Percentiles rank a stretch among this genome's conserved stretches.
These are phyloP conservation scores for Brassica nigra DNA, from an alignment of 345 rosid species.

Conservation along the genomic window DNA sequence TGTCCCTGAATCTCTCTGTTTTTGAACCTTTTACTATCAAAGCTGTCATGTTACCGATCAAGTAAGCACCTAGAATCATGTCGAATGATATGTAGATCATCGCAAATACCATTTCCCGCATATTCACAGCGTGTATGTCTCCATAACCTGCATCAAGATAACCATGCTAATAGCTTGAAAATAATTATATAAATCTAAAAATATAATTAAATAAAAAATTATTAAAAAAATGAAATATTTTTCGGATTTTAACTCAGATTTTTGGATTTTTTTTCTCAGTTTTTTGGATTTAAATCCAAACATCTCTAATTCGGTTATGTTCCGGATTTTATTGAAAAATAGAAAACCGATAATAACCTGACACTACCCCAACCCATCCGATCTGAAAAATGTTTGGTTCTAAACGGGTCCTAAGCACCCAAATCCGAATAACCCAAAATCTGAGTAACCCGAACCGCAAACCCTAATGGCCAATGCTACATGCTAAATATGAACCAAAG, in stretches of 20 bases:
- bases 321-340: too few species aligned
- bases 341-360: too few species aligned
- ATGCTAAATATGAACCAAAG: neutral
- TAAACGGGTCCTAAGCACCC: too few species aligned
- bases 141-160: slow-evolving; percentile 66
- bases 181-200: neutral
- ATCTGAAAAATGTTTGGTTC: too few species aligned
- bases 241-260: too few species aligned
- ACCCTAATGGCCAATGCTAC: neutral
- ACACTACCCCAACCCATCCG: too few species aligned
- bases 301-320: too few species aligned
- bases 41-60: slow-evolving; percentile 93
- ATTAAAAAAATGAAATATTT: too few species aligned
- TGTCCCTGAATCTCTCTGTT: slow-evolving; percentile 79
- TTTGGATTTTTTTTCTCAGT: neutral
- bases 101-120: slow-evolving; percentile 82
- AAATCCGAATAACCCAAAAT: neutral
- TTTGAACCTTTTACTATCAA: slow-evolving; percentile 88
- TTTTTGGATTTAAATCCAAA: too few species aligned
- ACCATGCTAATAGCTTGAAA: neutral
- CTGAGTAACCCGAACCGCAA: neutral
- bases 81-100: slow-evolving; percentile 84
- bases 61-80: slow-evolving; percentile 89
- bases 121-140: slow-evolving; percentile 86
- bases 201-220: too few species aligned